Evolutionary conservation across 1,284 basidiomycete genomes (phyloP).

Genomic region (Farysia itapuensis): DNA sequence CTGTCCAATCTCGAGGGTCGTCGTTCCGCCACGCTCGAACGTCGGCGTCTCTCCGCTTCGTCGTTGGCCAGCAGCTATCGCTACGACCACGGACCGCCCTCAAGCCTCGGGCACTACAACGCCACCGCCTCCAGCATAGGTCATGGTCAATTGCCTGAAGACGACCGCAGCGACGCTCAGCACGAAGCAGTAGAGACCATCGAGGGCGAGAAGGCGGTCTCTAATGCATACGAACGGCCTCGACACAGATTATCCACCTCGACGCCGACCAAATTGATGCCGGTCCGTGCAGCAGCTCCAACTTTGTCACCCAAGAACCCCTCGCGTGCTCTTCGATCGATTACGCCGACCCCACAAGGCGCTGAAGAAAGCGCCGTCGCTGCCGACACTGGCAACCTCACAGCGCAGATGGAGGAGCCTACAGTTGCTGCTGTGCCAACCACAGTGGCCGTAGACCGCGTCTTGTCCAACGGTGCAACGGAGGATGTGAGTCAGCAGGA

Average conservation of each 20-base stretch:
- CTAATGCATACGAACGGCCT: too few relatives aligned
- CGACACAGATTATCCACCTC: too few relatives aligned
- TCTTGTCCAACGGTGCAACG: too few relatives aligned
- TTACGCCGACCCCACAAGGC: constrained; percentile 6
- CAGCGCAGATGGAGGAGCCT: too few relatives aligned
- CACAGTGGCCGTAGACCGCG: too few relatives aligned
- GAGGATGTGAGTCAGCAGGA: constrained; percentile 3
- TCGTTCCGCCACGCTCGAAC: constrained; percentile 39
- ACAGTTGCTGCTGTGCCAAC: too few relatives aligned
- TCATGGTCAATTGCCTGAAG: constrained; percentile 11
- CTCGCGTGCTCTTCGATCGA: constrained; percentile 3
- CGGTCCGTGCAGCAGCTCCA: too few relatives aligned
- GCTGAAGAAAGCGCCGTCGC: too few relatives aligned
- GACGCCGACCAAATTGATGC: too few relatives aligned
- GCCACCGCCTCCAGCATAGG: constrained; percentile 20
- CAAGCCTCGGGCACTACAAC: constrained; percentile 40
- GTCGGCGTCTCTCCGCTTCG: constrained; percentile 24
- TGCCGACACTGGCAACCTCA: too few relatives aligned
- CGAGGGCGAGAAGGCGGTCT: too few relatives aligned
- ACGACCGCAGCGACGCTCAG: not conserved
- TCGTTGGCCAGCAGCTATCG: constrained; percentile 27
- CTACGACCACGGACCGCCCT: constrained; percentile 30
- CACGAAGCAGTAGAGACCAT: constrained; percentile 33
- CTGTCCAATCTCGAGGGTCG: constrained; percentile 50
- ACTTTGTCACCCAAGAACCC: constrained; percentile 24